Percentiles rank a stretch among this genome's conserved stretches.
Evolutionary conservation across 2,329 filamentous ascomycete species (phyloP).

Genomic region (Coniochaeta hoffmannii): DNA sequence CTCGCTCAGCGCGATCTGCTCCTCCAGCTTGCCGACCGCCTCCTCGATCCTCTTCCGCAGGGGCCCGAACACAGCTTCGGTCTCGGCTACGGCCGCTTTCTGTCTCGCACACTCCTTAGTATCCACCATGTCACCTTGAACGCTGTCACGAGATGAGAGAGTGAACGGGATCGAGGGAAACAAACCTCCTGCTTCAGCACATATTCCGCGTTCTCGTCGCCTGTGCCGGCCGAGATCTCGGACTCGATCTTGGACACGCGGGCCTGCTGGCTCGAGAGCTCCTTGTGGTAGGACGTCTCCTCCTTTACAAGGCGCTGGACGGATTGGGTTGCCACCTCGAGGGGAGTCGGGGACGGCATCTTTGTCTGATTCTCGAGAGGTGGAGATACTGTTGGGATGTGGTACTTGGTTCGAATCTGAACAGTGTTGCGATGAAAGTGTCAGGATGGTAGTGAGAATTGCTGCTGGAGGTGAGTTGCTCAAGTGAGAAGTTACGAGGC

Average conservation of each 20-base stretch:
- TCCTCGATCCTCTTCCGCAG: slow-evolving; percentile 64
- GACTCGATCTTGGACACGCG: slow-evolving; percentile 62
- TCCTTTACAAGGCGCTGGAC: slow-evolving; percentile 85
- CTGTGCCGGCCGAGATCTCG: slow-evolving; percentile 43
- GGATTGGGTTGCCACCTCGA: slow-evolving; percentile 72
- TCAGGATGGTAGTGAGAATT: no score
- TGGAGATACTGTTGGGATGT: background rate
- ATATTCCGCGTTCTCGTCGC: slow-evolving; percentile 70
- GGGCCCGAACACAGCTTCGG: slow-evolving; percentile 70
- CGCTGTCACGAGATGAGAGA: background rate
- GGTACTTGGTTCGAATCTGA: background rate
- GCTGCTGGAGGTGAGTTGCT: background rate
- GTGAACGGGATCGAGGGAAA: slow-evolving; percentile 5
- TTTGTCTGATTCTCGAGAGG: background rate
- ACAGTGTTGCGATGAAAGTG: background rate
- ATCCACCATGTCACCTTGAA: no score
- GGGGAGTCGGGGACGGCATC: slow-evolving; percentile 71
- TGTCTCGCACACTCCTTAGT: slow-evolving; percentile 34
- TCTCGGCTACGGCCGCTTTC: slow-evolving; percentile 80
- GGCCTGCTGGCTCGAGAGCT: slow-evolving; percentile 67
- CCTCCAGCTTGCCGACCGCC: slow-evolving; percentile 66
- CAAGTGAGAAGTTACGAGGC: background rate
- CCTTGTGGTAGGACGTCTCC: slow-evolving; percentile 82
- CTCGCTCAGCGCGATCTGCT: slow-evolving; percentile 61
- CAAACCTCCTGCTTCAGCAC: slow-evolving; percentile 80